Evolutionary conservation across 2,329 filamentous ascomycete species (phyloP), one percentile per base, ranked within the genome.

Genomic region (Immersiporthe knoxdaviesiana): DNA sequence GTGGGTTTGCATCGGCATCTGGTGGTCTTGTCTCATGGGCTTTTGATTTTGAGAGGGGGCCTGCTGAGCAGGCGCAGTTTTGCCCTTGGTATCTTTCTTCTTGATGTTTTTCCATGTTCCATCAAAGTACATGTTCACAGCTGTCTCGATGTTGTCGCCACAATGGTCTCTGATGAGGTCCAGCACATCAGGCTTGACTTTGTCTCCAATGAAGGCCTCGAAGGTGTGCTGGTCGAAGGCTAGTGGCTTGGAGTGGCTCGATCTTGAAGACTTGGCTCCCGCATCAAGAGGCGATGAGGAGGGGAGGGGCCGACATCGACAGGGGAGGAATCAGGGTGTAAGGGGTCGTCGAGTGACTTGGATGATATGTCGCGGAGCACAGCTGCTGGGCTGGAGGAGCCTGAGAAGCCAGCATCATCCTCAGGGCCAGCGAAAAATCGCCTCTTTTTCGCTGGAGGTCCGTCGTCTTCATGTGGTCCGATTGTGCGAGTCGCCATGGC

Each of bases 41-140:
- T 54, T 41, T 73, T 62, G 47, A 67, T 67, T 61, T 73, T 64
- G 63, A 72, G 65, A 52, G 37, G 52, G 56, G 21, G 62, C 39
- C 8, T 56, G 35, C 41, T 69, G 39, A 72, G 60, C 12, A 41
- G 56, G 24, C 12, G 59, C 27, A 3, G 41, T 44, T 2, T 62
- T 66, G 32, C 62, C n/a, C 8, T 21, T 44, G n/a, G 4, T 14
- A 1, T 32, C 39, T n/a, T 76, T 77, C 60, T 79, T 79, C 70
- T 80, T 79, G 52, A 81, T 77, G 12, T 80, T 84, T 74, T 87
- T 88, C 84, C 89, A 91, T 5, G 89, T 91, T 27, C 88, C 89
- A 71, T 92, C 90, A 71, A 91, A 87, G 75, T 90, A 92, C 86
- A 91, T 90, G 70, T 90, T 90, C 68, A 91, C 85, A 8, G 89